Evolutionary conservation across 148 eudicot species (phyloP), one percentile per base, ranked within the genome.

Genomic region (Rhododendron williamsianum): DNA sequence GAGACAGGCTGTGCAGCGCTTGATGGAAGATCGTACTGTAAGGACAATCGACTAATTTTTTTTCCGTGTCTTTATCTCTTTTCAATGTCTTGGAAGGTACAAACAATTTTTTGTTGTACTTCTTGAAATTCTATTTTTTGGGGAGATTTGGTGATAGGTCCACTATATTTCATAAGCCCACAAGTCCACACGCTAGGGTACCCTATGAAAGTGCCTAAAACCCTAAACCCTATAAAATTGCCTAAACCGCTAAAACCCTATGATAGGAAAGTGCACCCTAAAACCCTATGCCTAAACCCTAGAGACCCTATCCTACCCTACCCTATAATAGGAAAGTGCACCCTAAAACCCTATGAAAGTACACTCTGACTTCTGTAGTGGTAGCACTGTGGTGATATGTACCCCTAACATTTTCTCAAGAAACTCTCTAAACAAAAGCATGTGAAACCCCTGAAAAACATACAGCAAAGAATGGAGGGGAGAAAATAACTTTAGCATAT

Each of bases 1-100:
- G 81, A 93, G 99, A 89, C 93, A 93, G 90, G 99, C 99, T 73
- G 86, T 97, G 89, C 92, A 93, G 86, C 93, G 93, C 48, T 88
- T 97, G 86, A 97, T 90, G 94, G 87, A 92, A 88, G 87, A 92
- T 87, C 95, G 90, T 41, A 95, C 99, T 27, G 98, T 97, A 86
- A 93, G 97, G 79, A 83, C 60, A 46, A 56, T 67, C 73, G 7
- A 67, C 87, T 72, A 27, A 84, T 71, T 38, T 49, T 33, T 9
- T 23, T 36, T 48, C 21, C 51, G 23, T 67, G 36, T 74, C 69
- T 38, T 38, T 60, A 13, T 10, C 21, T 35, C 82, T 85, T 84
- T 21, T 25, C 85, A 72, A 41, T 58, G 9, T 77, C 54, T 35
- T 27, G 45, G 45, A 80, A 67, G 27, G 51, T 51, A 16, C 71